Base-by-base conservation (phyloP, 768 basidiomycete genomes). In the Calocera viscosa region DNA sequence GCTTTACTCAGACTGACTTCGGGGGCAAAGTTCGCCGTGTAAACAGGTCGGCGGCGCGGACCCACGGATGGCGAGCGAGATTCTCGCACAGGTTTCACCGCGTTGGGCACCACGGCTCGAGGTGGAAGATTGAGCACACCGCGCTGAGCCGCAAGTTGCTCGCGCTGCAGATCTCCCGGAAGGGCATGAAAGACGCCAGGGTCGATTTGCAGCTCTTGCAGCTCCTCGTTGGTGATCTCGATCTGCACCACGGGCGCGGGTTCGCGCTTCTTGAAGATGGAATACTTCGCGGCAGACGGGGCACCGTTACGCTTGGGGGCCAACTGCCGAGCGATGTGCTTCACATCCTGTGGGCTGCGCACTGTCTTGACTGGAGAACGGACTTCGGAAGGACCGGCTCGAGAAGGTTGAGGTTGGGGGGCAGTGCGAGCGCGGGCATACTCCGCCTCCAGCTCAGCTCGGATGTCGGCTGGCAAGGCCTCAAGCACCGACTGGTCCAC, bases 401-500 rank as follows among this genome's bases (percentile, higher is more conserved):
- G 69, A 68, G 11, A 74, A 72, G 16, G 74, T 69, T 17, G 53
- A 65, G n/a, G 49, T 34, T 39, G 34, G 16, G 64, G 68, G 67
- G 40, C 65, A 66, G 68, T 65, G 32, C 67, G 69, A 66, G 39
- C 32, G 68, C 1, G 24, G 24, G 34, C 33, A 68, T 88, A 89
- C 67, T 86, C 87, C 2, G 75, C 75, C 72, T 89, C 83, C 12
- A 91, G 76, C 72, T 92, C 90, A 68, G 81, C 78, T 26, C 85
- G 83, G 7, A 91, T 77, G 28, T 90, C 87, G 12, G 77, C 79
- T 0, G 90, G 90, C 33, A 92, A 79, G 1, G 86, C 87, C 39
- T 86, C 81, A 64, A 89, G 83, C 1, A 91, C 86, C 2, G 80
- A 79, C 76, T 76, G 81, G 72, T 91, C 90, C 11, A 91, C 80